Evolutionary conservation across 2,329 filamentous ascomycete genomes (phyloP).

Genomic region (Claviceps sp.): DNA sequence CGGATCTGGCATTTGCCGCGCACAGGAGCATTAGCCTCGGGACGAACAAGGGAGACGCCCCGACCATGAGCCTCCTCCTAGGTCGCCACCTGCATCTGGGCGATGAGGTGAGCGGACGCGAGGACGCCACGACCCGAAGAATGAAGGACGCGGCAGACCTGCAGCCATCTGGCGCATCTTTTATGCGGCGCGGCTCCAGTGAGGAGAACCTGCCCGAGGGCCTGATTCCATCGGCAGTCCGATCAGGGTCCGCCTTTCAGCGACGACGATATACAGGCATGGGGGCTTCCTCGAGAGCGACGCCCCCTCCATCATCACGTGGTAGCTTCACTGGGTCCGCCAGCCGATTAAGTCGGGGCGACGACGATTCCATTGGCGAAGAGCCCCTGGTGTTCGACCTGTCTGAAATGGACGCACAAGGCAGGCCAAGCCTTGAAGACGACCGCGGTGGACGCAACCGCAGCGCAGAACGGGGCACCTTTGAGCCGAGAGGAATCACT

Average conservation of each 20-base stretch:
- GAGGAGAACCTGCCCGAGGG: conserved; percentile 34
- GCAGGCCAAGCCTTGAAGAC: conserved; percentile 46
- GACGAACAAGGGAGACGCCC: conserved; percentile 48
- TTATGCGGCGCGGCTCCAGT: conserved; percentile 27
- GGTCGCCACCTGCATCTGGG: conserved; percentile 27
- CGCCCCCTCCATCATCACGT: conserved; percentile 30
- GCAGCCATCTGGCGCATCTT: conserved; percentile 23
- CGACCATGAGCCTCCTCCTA: conserved; percentile 51
- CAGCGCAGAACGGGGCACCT: conserved; percentile 25
- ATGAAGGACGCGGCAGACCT: conserved; percentile 32
- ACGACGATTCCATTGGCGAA: conserved; percentile 43
- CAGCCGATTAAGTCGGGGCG: conserved; percentile 25
- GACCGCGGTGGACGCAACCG: conserved; percentile 25
- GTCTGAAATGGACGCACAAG: conserved; percentile 52
- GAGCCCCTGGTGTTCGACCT: conserved; percentile 61
- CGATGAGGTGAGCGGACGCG: conserved; percentile 16
- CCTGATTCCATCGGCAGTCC: conserved; percentile 22
- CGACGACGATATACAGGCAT: conserved; percentile 33
- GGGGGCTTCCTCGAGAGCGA: conserved; percentile 20
- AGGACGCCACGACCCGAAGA: conserved; percentile 8
- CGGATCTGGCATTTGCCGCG: conserved; percentile 44
- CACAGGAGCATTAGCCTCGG: conserved; percentile 57
- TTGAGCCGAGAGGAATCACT: conserved; percentile 24
- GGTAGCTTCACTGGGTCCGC: conserved; percentile 31
- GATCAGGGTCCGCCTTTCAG: conserved; percentile 32